Base-by-base conservation (phyloP, 2,329 filamentous ascomycete species). In the Ilyonectria sp. region DNA sequence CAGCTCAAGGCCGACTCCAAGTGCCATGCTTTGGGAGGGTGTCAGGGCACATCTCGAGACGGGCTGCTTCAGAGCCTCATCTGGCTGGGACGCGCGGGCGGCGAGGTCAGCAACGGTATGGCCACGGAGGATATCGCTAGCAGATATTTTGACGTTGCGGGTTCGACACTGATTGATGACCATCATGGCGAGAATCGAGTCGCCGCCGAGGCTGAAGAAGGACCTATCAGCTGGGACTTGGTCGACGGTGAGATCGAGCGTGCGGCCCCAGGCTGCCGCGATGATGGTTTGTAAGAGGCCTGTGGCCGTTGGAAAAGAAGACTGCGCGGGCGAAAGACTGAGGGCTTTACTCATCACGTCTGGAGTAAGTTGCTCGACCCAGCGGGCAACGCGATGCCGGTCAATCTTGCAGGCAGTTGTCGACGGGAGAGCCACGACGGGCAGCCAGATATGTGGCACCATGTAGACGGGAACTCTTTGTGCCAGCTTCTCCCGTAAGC, bases 51-150 rank as follows among this genome's bases (percentile, higher is more conserved):
- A 26, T 44, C 15, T 31, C 47, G 21, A 60, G 33, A 37, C 37
- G 47, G 47, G 23, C 40, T 26, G 54, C 54, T 57, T 3, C 26
- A 31, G 49, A 35, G n/a, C 35, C 49, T 53, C 43, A 31, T 60
- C 58, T 26, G 60, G 26, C 35, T 57, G 26, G 31, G 60, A 35
- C 37, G 43, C 53, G 33, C 21, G 21, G 33, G 37, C 23, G 58
- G 58, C 58, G 11, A 60, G 49, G 13, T 60, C 33, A 47, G 21
- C 26, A 13, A 60, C 44, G 19, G 58, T 60, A 53, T 19, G 47
- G 19, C 58, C 58, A 44, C 47, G 58, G 49, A 60, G 21, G 43
- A 60, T 60, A 35, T 60, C 58, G 58, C 58, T 60, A 6, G 29
- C 58, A 19, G 58, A 60, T 15, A 53, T 19, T 46, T 60, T n/a